phyloP scores from a whole-genome alignment of 257 asterid species.

The Ajuga chamaepitys region DNA sequence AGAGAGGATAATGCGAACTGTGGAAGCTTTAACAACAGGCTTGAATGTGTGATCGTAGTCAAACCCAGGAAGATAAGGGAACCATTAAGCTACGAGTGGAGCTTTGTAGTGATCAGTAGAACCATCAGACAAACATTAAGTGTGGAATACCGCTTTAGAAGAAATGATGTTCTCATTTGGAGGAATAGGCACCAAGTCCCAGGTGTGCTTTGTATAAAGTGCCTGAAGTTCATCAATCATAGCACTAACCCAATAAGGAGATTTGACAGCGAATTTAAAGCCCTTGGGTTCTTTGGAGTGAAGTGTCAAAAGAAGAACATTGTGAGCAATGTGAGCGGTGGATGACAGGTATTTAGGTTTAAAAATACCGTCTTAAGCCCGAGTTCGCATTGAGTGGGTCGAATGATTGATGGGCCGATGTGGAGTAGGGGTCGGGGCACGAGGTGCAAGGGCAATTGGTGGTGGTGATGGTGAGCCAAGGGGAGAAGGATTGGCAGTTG shows the following conservation, averaged over 20 bases:
- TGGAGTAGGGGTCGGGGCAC: no score
- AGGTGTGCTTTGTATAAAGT: not conserved
- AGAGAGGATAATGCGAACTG: not conserved
- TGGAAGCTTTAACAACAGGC: not conserved
- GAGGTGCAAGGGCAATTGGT: no score
- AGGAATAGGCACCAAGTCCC: not conserved
- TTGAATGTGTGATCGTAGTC: not conserved
- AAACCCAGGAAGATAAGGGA: not conserved
- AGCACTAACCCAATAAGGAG: not conserved
- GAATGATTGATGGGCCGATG: not conserved
- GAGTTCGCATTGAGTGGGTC: not conserved
- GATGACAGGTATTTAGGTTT: not conserved
- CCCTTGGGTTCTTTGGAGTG: not conserved
- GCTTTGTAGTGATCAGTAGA: not conserved
- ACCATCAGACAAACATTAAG: not conserved
- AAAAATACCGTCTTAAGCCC: not conserved
- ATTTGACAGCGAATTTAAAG: not conserved
- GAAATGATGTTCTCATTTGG: not conserved
- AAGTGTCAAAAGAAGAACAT: not conserved
- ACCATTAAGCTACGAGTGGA: not conserved
- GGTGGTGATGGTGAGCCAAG: no score
- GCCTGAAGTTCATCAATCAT: not conserved
- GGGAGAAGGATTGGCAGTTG: no score
- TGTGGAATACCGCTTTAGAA: not conserved
- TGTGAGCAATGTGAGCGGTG: not conserved